Evolutionary conservation across 2,329 filamentous ascomycete species (phyloP).

Genomic region (Davidsoniella virescens): DNA sequence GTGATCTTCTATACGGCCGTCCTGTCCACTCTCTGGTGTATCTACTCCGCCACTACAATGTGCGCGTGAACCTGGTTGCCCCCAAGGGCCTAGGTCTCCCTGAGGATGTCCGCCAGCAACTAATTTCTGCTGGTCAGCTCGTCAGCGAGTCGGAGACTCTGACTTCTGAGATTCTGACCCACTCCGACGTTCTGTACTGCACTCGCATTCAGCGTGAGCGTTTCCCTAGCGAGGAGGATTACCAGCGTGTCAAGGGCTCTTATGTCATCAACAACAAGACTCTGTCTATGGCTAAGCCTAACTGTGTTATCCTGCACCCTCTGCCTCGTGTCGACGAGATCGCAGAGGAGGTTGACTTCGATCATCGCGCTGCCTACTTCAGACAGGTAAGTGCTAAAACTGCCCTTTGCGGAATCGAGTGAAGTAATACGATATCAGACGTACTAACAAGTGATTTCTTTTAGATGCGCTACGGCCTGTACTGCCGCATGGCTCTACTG

Average conservation of each 20-base stretch:
- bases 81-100: slow-evolving; percentile 68
- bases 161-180: slow-evolving; percentile 71
- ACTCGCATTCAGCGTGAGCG: slow-evolving; percentile 94
- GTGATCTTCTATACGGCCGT: slow-evolving; percentile 82
- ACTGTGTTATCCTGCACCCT: slow-evolving; percentile 91
- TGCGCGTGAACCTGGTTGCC: slow-evolving; percentile 80
- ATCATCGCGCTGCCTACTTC: slow-evolving; percentile 93
- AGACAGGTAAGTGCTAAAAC: slow-evolving; percentile 60
- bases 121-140: slow-evolving; percentile 61
- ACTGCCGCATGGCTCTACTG: slow-evolving; percentile 93
- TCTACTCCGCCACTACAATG: slow-evolving; percentile 88
- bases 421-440: neutral
- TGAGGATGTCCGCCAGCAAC: slow-evolving; percentile 51
- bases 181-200: slow-evolving; percentile 88
- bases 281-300: slow-evolving; percentile 77
- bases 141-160: slow-evolving; percentile 59
- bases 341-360: slow-evolving; percentile 90
- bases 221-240: slow-evolving; percentile 65
- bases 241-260: slow-evolving; percentile 73
- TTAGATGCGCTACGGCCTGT: slow-evolving; percentile 93
- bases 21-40: slow-evolving; percentile 92
- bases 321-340: slow-evolving; percentile 88
- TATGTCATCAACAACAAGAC: slow-evolving; percentile 85
- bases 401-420: neutral
- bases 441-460: neutral